Base-by-base conservation (phyloP, 768 basidiomycete species). In the Lentinula detonsa region DNA sequence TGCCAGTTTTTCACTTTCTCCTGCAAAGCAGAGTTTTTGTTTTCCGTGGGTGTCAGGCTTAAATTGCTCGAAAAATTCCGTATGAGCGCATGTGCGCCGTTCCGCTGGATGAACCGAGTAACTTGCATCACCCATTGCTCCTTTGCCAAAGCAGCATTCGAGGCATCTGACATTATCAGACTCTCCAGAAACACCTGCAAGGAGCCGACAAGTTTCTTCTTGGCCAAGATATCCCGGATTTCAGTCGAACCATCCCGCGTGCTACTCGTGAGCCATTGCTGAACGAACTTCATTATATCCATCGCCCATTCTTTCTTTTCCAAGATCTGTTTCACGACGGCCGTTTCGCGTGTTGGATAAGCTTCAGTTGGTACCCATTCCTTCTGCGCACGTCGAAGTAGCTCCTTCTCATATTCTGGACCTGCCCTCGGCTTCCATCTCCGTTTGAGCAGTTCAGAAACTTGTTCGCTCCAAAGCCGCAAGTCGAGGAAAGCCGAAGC, bases 1-100 rank as follows among this genome's bases (percentile, higher is more conserved):
- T 57, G 56, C 57, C 57, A 59, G 13, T n/a, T 59, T n/a, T 33
- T 16, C 8, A 59, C 57, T 23, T 37, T 46, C 37, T 59, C 57
- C n/a, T 23, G 16, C 6, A 59, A 23, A 15, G 46, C 45, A 5
- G 4, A 5, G 9, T 10, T 34, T 35, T 56, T 49, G 18, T 16
- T 28, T 18, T 59, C 57, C 23, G 23, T 59, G 16, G 45, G 3
- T 31, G 4, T 35, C n/a, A 55, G n/a, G 39, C 54, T 55, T 4
- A 42, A 16, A 49, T 48, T 58, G 28, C 18, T 28, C 8, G 42
- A 16, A 48, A 28, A 46, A 39, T 35, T 59, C 8, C 45, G 45
- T 1, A 39, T 6, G 16, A 21, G 57, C 6, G 15, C 3, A 49
- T 16, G 46, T 34, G 42, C 31, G 16, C 57, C 57, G 31, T 49